These are phyloP conservation scores for Ceratobasidium sp. DNA, from an alignment of 1,284 basidiomycete genomes.

Conservation along the genomic window DNA sequence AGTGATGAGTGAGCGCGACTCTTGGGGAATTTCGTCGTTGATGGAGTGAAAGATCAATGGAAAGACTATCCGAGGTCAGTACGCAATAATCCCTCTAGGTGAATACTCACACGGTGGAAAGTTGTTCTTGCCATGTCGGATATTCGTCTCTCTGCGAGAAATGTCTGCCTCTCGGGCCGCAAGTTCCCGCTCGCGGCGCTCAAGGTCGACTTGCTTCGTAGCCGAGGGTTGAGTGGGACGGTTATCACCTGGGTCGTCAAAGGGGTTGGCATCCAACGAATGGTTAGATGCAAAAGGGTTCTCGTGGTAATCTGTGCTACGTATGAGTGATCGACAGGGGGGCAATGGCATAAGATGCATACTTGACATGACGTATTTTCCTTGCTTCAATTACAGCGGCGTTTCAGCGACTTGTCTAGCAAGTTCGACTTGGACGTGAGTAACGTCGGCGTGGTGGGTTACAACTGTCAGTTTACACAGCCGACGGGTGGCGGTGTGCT, in stretches of 20 bases:
- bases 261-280: constrained; percentile 81
- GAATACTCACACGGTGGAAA: constrained; percentile 78
- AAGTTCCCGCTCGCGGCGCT: constrained; percentile 78
- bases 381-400: too few species aligned
- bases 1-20: constrained; percentile 78
- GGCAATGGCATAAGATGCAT: background rate
- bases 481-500: too few species aligned
- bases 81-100: constrained; percentile 35
- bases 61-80: constrained; percentile 64
- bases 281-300: constrained; percentile 85
- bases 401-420: background rate
- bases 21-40: constrained; percentile 83
- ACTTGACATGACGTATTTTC: constrained; percentile 29
- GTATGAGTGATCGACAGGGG: constrained; percentile 12
- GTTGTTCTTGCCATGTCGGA: constrained; percentile 86
- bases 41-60: constrained; percentile 96
- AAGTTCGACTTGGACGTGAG: too few species aligned
- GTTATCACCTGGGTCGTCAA: constrained; percentile 67
- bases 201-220: constrained; percentile 64
- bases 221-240: constrained; percentile 51
- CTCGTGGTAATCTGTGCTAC: constrained; percentile 48
- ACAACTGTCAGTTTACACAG: too few species aligned
- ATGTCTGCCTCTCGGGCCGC: constrained; percentile 61
- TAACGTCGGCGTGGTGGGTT: too few species aligned
- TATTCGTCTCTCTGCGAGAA: constrained; percentile 58